Conservation (phyloP, 495 filamentous ascomycete genomes). For the Margaritispora aquatica region DNA sequence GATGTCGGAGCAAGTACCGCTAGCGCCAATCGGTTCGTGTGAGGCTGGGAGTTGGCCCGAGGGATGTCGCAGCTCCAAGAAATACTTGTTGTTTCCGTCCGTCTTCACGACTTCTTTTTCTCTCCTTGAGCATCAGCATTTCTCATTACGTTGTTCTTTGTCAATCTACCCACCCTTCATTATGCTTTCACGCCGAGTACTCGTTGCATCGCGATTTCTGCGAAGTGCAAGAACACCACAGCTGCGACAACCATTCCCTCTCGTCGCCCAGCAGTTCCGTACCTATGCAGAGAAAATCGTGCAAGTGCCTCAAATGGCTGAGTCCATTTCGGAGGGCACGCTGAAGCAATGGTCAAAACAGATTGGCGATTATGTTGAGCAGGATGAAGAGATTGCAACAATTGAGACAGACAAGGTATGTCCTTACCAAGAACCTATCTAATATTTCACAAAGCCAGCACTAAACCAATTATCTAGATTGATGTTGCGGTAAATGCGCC, state of each 20-base stretch:
- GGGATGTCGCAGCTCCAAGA: conserved; percentile 1
- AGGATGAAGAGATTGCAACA: conserved; percentile 96
- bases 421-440: background rate
- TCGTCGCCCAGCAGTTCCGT: conserved; percentile 43
- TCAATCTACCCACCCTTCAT: conserved; percentile 20
- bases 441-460: background rate
- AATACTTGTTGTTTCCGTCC: conserved; percentile 10
- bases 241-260: conserved; percentile 30
- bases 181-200: conserved; percentile 44
- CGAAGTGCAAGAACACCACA: conserved; percentile 35
- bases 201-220: conserved; percentile 40
- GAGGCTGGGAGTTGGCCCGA: conserved; percentile 11
- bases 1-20: conserved; percentile 11
- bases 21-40: conserved; percentile 6
- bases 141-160: background rate
- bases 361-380: conserved; percentile 89
- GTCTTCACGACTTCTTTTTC: background rate
- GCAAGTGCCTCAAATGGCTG: conserved; percentile 97
- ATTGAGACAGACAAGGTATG: conserved; percentile 99
- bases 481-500: conserved; percentile 61
- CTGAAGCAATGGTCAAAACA: conserved; percentile 95
- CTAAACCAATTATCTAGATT: conserved; percentile 6
- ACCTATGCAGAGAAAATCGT: conserved; percentile 70
- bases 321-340: conserved; percentile 97
- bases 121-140: conserved; percentile 2